These are phyloP conservation scores for Trypanosoma brucei DNA, from an alignment of 208 protist species.

Conservation along the genomic window DNA sequence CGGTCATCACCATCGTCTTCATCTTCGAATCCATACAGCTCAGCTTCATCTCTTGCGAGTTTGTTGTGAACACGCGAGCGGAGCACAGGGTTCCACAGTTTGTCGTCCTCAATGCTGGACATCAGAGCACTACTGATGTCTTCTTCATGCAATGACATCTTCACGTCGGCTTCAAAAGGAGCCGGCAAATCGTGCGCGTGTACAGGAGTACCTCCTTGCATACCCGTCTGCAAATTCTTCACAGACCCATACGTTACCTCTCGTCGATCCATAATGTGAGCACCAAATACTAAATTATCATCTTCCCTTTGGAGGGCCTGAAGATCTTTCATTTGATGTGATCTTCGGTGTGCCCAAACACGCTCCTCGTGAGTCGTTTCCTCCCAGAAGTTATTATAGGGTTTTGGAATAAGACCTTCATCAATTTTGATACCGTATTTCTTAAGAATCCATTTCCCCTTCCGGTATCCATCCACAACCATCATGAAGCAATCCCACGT, in stretches of 20 bases:
- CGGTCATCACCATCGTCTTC: constrained; percentile 45
- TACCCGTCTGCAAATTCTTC: constrained; percentile 72
- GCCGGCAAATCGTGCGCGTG: constrained; percentile 77
- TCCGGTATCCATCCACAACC: constrained; percentile 85
- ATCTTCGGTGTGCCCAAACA: constrained; percentile 81
- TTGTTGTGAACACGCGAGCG: constrained; percentile 64
- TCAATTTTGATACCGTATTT: constrained; percentile 76
- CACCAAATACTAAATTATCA: constrained; percentile 75
- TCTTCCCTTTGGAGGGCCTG: constrained; percentile 82
- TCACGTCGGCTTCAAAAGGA: constrained; percentile 66
- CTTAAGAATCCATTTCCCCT: constrained; percentile 79
- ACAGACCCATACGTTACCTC: constrained; percentile 58
- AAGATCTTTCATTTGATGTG: constrained; percentile 85
- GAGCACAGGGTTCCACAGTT: constrained; percentile 86
- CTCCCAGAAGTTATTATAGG: constrained; percentile 91
- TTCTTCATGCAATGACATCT: constrained; percentile 67
- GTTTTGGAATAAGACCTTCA: constrained; percentile 71
- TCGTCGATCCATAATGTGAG: constrained; percentile 57
- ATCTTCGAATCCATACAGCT: constrained; percentile 84
- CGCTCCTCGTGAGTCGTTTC: constrained; percentile 87
- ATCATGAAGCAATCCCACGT: constrained; percentile 90
- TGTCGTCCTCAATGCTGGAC: constrained; percentile 87
- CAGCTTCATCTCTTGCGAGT: constrained; percentile 44
- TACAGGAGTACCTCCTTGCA: constrained; percentile 80
- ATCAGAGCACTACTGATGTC: constrained; percentile 88